Percentiles rank a stretch among this genome's conserved stretches.
Conservation (phyloP, 2,329 filamentous ascomycete genomes). For the Exophiala dermatitidis region DNA sequence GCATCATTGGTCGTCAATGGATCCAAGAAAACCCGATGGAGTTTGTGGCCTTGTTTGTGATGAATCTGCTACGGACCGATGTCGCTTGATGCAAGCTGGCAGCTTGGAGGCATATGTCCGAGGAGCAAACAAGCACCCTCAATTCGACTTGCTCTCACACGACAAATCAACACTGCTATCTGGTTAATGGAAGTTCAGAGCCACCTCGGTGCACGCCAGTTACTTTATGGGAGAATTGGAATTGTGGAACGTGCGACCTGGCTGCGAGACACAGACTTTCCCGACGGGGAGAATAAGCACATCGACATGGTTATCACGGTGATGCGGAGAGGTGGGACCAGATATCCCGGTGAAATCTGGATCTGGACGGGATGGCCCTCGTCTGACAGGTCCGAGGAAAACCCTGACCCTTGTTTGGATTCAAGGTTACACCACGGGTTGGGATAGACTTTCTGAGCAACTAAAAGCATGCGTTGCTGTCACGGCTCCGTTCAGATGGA, state of each 20-base stretch:
- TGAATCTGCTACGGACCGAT: background rate
- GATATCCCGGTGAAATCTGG: slow-evolving; percentile 9
- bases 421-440: slow-evolving; percentile 12
- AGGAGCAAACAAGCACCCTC: background rate
- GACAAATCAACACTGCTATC: background rate
- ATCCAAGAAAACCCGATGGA: slow-evolving; percentile 18
- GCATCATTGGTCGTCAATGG: slow-evolving; percentile 21
- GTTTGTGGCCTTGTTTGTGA: slow-evolving; percentile 14
- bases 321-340: slow-evolving; percentile 11
- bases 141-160: background rate
- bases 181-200: background rate
- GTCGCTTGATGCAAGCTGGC: background rate
- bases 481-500: slow-evolving; percentile 3
- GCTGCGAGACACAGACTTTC: slow-evolving; percentile 8
- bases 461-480: slow-evolving; percentile 1
- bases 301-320: background rate
- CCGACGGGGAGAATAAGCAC: background rate
- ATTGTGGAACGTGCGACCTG: slow-evolving; percentile 12
- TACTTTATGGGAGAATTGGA: slow-evolving; percentile 10
- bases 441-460: slow-evolving; percentile 5
- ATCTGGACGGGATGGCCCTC: slow-evolving; percentile 11
- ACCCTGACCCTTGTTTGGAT: background rate
- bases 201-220: slow-evolving; percentile 1
- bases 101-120: background rate
- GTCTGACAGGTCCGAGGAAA: background rate